phyloP scores from a whole-genome alignment of 2,329 filamentous ascomycete genomes.

The Graphilbum fragrans region DNA sequence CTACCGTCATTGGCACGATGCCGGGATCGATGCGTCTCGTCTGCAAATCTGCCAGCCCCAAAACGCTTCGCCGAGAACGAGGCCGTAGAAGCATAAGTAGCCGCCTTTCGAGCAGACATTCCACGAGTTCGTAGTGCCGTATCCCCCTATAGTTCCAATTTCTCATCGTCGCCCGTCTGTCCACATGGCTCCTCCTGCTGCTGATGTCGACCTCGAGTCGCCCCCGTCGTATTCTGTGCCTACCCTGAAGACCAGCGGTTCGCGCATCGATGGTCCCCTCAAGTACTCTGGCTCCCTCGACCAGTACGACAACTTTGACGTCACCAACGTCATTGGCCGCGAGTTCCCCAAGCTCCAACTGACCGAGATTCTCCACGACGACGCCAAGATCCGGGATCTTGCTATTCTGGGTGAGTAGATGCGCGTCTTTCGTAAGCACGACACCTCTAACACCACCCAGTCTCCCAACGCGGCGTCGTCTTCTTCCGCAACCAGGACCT shows the following conservation, averaged over 20 bases:
- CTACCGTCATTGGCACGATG: too few species aligned
- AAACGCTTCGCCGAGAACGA: not conserved
- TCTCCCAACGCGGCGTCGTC: constrained; percentile 38
- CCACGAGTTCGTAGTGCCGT: too few species aligned
- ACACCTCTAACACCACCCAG: constrained; percentile 14
- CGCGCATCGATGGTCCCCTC: constrained; percentile 10
- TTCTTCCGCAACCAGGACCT: constrained; percentile 41
- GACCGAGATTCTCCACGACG: constrained; percentile 18
- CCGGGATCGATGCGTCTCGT: not conserved
- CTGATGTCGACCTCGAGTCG: not conserved
- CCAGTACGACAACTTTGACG: constrained; percentile 19
- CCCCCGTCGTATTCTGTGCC: not conserved
- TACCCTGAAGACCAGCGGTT: not conserved
- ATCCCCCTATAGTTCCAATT: too few species aligned
- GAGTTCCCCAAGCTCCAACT: constrained; percentile 27
- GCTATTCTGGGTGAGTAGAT: constrained; percentile 14
- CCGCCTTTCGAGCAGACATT: not conserved
- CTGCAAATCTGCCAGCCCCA: not conserved
- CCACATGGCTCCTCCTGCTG: not conserved
- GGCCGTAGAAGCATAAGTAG: not conserved
- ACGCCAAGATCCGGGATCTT: constrained; percentile 18
- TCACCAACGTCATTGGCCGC: constrained; percentile 30
- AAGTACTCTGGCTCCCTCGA: constrained; percentile 16
- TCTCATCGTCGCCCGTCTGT: not conserved
- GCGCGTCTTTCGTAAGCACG: too few species aligned